A percentile compares a stretch with the other conserved stretches of the same genome.
phyloP scores from a whole-genome alignment of 1,284 basidiomycete species.

The Pterulicium gracile region DNA sequence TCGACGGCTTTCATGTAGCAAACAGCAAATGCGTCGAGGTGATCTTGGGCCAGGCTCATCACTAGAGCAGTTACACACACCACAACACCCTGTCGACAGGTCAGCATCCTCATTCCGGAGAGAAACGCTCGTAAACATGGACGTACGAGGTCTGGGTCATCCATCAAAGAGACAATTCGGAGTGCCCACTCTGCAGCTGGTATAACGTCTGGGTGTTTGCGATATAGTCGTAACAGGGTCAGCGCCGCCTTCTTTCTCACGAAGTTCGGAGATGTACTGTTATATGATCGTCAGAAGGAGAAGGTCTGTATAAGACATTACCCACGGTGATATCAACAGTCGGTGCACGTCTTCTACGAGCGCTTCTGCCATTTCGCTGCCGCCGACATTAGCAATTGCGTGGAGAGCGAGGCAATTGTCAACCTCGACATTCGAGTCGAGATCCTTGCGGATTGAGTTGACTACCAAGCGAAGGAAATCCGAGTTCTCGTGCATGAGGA shows the following conservation, averaged over 20 bases:
- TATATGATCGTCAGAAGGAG: constrained; percentile 3
- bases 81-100: constrained; percentile 68
- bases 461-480: constrained; percentile 93
- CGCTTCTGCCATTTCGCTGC: constrained; percentile 97
- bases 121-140: constrained; percentile 2
- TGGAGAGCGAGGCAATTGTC: constrained; percentile 96
- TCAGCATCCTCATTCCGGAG: constrained; percentile 9
- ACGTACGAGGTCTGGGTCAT: constrained; percentile 77
- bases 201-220: constrained; percentile 93
- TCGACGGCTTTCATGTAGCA: constrained; percentile 95
- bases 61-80: constrained; percentile 89
- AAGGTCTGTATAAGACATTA: constrained; percentile 11
- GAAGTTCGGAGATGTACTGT: constrained; percentile 86
- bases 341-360: constrained; percentile 90
- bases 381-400: constrained; percentile 96
- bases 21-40: constrained; percentile 81
- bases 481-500: constrained; percentile 98
- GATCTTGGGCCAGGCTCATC: constrained; percentile 91
- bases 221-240: constrained; percentile 85
- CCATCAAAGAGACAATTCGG: constrained; percentile 91
- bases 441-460: constrained; percentile 95
- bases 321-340: constrained; percentile 90
- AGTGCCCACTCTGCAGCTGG: constrained; percentile 93
- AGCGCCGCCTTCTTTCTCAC: constrained; percentile 99
- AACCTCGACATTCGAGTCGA: constrained; percentile 91